Percentiles rank a stretch among this genome's conserved stretches.
Evolutionary conservation across 2,329 filamentous ascomycete species (phyloP).

Genomic region (Fonsecaea monophora): DNA sequence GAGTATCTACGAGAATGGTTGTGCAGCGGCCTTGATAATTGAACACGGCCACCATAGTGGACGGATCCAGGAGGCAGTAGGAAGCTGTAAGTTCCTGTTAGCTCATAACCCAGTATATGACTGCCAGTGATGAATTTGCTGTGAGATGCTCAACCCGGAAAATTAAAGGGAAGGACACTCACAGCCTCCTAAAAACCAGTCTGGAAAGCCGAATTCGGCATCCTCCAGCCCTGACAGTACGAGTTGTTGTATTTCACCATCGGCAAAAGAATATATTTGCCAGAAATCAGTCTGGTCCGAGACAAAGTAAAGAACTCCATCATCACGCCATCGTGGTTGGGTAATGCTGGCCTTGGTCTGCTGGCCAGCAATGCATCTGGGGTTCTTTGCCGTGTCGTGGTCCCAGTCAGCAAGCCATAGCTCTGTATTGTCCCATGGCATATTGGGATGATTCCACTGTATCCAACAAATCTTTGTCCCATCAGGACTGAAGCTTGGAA

Average conservation of each 20-base stretch:
- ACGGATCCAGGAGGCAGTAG: slow-evolving; percentile 49
- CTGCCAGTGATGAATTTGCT: neutral
- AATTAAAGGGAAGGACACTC: neutral
- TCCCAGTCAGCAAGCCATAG: slow-evolving; percentile 56
- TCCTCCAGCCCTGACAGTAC: slow-evolving; percentile 50
- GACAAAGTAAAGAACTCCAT: slow-evolving; percentile 58
- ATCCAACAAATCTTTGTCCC: slow-evolving; percentile 59
- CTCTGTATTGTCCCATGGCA: slow-evolving; percentile 59
- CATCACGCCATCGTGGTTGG: slow-evolving; percentile 60
- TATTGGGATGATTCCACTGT: slow-evolving; percentile 62
- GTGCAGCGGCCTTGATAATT: slow-evolving; percentile 46
- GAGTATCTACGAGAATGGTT: slow-evolving; percentile 50
- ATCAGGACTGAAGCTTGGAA: slow-evolving; percentile 58
- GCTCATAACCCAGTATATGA: neutral
- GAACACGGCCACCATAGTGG: slow-evolving; percentile 47
- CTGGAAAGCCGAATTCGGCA: slow-evolving; percentile 45
- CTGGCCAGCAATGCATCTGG: slow-evolving; percentile 2
- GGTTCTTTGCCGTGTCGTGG: slow-evolving; percentile 42
- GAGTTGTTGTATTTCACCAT: slow-evolving; percentile 43
- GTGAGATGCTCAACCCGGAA: neutral
- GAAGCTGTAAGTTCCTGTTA: slow-evolving; percentile 42
- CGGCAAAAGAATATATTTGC: slow-evolving; percentile 54
- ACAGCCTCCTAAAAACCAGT: slow-evolving; percentile 43
- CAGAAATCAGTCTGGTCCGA: slow-evolving; percentile 57
- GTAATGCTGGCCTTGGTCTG: slow-evolving; percentile 46